phyloP scores from a whole-genome alignment of 108 stramenopile species.

The Bacterosira constricta region DNA sequence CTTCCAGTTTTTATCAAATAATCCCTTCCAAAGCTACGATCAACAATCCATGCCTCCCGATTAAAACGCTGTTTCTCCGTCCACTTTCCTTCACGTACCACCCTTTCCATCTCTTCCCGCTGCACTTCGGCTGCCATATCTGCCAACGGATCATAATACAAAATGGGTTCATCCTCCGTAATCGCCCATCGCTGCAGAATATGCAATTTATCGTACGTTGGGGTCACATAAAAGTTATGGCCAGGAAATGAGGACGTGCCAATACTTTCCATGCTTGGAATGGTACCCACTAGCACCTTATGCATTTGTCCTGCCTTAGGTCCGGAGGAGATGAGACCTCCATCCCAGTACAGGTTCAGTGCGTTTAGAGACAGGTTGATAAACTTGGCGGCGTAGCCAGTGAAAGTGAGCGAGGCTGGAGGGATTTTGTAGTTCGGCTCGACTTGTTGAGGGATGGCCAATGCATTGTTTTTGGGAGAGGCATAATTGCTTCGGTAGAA shows the following conservation, averaged over 20 bases:
- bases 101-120: slow-evolving; percentile 51
- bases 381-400: slow-evolving; percentile 87
- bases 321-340: slow-evolving; percentile 42
- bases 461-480: background rate
- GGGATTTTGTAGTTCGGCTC: slow-evolving; percentile 24
- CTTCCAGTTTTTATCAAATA: slow-evolving; percentile 66
- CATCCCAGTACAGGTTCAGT: slow-evolving; percentile 81
- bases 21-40: slow-evolving; percentile 66
- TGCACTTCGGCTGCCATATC: slow-evolving; percentile 55
- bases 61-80: slow-evolving; percentile 23
- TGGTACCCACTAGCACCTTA: slow-evolving; percentile 61
- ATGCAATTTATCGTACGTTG: slow-evolving; percentile 64
- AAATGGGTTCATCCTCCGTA: slow-evolving; percentile 71
- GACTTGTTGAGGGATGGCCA: background rate
- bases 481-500: slow-evolving; percentile 21
- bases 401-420: slow-evolving; percentile 68
- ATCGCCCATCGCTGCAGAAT: slow-evolving; percentile 69
- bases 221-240: slow-evolving; percentile 72
- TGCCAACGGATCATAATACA: slow-evolving; percentile 71
- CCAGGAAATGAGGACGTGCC: slow-evolving; percentile 82
- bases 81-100: slow-evolving; percentile 19
- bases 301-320: slow-evolving; percentile 56
- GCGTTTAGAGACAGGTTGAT: slow-evolving; percentile 70
- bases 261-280: slow-evolving; percentile 79
- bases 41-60: slow-evolving; percentile 66